These are phyloP conservation scores for Globisporangium uncinulatum DNA, from an alignment of 352 stramenopile genomes.

Conservation along the genomic window DNA sequence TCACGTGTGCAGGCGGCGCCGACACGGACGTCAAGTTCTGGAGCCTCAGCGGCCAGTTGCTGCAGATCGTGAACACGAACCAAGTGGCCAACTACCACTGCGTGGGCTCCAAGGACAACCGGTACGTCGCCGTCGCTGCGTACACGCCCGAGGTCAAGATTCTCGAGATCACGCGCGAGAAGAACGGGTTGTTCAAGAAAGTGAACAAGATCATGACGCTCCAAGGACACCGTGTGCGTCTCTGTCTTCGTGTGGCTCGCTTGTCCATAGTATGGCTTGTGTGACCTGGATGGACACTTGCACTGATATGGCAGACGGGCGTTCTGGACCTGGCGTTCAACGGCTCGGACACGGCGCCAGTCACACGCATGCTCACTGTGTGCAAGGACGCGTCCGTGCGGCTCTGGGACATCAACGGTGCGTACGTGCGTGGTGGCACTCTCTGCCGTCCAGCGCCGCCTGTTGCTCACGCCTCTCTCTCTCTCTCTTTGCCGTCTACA, in stretches of 20 bases:
- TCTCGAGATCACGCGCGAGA: slow-evolving; percentile 74
- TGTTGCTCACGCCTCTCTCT: background rate
- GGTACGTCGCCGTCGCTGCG: slow-evolving; percentile 70
- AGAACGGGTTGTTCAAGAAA: slow-evolving; percentile 73
- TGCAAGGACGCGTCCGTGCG: slow-evolving; percentile 76
- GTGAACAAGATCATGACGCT: slow-evolving; percentile 82
- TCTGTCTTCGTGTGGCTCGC: background rate
- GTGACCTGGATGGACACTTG: too few species aligned
- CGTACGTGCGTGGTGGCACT: background rate
- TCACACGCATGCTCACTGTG: slow-evolving; percentile 68
- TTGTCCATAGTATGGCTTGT: too few species aligned
- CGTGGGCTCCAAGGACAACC: slow-evolving; percentile 75
- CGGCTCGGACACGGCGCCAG: slow-evolving; percentile 57
- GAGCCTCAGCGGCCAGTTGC: slow-evolving; percentile 51
- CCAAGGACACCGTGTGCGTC: slow-evolving; percentile 62
- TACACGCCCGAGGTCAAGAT: slow-evolving; percentile 85
- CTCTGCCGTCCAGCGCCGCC: background rate
- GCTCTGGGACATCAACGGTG: slow-evolving; percentile 81
- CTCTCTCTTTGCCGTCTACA: slow-evolving; percentile 13
- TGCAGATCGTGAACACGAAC: slow-evolving; percentile 77
- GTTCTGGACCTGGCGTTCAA: slow-evolving; percentile 75
- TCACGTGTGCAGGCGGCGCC: slow-evolving; percentile 57
- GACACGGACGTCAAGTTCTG: slow-evolving; percentile 86
- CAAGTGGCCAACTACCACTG: slow-evolving; percentile 80
- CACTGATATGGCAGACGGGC: slow-evolving; percentile 34